Percentiles rank a stretch among this genome's conserved stretches.
Conservation (phyloP, 2,329 filamentous ascomycete genomes). For the Trichophyton benhamiae region DNA sequence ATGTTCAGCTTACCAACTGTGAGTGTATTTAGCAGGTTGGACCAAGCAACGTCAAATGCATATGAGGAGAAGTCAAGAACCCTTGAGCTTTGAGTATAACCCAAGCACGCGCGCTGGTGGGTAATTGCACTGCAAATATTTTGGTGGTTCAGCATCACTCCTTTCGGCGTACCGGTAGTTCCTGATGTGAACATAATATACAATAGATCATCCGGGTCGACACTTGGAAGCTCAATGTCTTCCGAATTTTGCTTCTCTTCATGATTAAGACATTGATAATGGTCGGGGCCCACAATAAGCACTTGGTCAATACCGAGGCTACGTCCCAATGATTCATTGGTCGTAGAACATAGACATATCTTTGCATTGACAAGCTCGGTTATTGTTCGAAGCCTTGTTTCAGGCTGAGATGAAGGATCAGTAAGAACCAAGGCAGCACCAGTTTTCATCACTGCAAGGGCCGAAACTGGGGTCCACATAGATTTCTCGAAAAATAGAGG, state of each 20-base stretch:
- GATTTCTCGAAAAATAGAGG: conserved; percentile 24
- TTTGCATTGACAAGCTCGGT: conserved; percentile 11
- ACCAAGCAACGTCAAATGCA: conserved; percentile 28
- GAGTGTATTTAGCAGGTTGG: conserved; percentile 28
- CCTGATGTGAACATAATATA: conserved; percentile 52
- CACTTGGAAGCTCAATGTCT: conserved; percentile 2
- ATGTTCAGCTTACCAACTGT: conserved; percentile 28
- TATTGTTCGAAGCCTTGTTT: conserved; percentile 24
- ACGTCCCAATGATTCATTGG: conserved; percentile 8
- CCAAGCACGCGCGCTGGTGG: conserved; percentile 41
- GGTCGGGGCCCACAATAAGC: conserved; percentile 2
- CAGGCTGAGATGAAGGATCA: conserved; percentile 20
- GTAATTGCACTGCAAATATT: conserved; percentile 46
- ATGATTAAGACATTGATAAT: neutral
- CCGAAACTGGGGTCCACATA: conserved; percentile 20
- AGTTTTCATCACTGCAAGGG: conserved; percentile 21
- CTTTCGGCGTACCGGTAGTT: conserved; percentile 44
- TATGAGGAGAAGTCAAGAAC: conserved; percentile 41
- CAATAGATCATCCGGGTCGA: conserved; percentile 20
- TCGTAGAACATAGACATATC: conserved; percentile 13
- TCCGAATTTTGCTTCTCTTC: neutral
- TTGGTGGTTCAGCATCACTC: conserved; percentile 49
- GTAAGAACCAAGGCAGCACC: conserved; percentile 22
- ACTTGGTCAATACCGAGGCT: conserved; percentile 5
- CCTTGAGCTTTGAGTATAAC: conserved; percentile 39